Evolutionary conservation across 805 yeast species (phyloP).

Genomic region (Yarrowia deformans): DNA sequence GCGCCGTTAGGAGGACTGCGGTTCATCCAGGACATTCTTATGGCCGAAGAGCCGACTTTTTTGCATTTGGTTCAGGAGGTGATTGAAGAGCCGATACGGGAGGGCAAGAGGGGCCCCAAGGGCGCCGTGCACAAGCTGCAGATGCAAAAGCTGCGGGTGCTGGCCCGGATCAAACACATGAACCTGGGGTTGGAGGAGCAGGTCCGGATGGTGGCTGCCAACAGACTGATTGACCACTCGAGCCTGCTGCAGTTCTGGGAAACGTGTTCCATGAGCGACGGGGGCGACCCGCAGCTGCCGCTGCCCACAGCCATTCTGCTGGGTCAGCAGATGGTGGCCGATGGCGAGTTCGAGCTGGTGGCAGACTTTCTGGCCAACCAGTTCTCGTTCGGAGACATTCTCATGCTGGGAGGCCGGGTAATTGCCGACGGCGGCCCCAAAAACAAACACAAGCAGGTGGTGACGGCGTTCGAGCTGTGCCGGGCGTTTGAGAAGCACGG

Average conservation of each 20-base stretch:
- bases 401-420: slow-evolving; percentile 17
- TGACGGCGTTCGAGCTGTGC: slow-evolving; percentile 32
- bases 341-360: slow-evolving; percentile 31
- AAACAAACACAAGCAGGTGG: slow-evolving; percentile 1
- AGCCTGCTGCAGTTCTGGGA: slow-evolving; percentile 19
- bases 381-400: slow-evolving; percentile 33
- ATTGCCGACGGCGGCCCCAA: slow-evolving; percentile 12
- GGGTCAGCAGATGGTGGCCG: slow-evolving; percentile 30
- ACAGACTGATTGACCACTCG: slow-evolving; percentile 13
- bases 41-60: slow-evolving; percentile 30
- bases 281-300: slow-evolving; percentile 11
- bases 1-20: neutral
- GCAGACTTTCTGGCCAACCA: slow-evolving; percentile 30
- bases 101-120: neutral
- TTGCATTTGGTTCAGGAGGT: slow-evolving; percentile 37
- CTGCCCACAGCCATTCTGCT: slow-evolving; percentile 15
- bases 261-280: neutral
- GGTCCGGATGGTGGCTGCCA: slow-evolving; percentile 35
- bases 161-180: slow-evolving; percentile 28
- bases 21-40: slow-evolving; percentile 28
- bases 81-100: slow-evolving; percentile 31
- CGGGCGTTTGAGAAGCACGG: slow-evolving; percentile 29
- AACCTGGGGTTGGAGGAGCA: slow-evolving; percentile 19
- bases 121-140: slow-evolving; percentile 24
- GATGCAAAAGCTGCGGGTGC: slow-evolving; percentile 24